phyloP scores from a whole-genome alignment of 352 stramenopile genomes.

The Phytophthora ohioensis region DNA sequence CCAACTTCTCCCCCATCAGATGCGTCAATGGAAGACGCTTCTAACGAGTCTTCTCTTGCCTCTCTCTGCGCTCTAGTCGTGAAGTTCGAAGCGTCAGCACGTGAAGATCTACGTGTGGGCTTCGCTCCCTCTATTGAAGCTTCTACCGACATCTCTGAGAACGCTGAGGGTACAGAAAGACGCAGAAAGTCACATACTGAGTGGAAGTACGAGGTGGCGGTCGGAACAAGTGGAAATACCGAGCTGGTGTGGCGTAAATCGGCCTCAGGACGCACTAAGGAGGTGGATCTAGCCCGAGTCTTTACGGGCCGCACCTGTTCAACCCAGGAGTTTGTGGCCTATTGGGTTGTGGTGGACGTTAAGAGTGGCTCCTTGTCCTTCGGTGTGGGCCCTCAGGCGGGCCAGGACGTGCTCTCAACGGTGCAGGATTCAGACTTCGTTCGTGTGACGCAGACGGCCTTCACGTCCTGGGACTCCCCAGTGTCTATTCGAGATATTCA shows the following conservation, averaged over 20 bases:
- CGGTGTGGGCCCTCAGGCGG: conserved; percentile 61
- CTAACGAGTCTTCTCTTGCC: conserved; percentile 8
- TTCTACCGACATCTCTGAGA: conserved; percentile 16
- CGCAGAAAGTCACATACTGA: conserved; percentile 29
- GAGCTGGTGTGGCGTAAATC: conserved; percentile 77
- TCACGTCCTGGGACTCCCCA: conserved; percentile 76
- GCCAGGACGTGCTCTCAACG: conserved; percentile 65
- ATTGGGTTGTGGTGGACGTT: conserved; percentile 73
- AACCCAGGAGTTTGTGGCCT: conserved; percentile 62
- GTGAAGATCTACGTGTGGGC: conserved; percentile 74
- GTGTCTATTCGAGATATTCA: conserved; percentile 61
- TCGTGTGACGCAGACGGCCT: conserved; percentile 52
- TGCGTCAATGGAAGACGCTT: conserved; percentile 12
- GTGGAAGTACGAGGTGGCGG: conserved; percentile 72
- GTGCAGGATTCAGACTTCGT: conserved; percentile 51
- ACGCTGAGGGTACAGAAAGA: conserved; percentile 6
- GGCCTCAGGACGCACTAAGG: conserved; percentile 39
- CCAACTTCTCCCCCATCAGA: background rate
- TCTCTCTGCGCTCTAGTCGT: conserved; percentile 56
- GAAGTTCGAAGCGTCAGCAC: conserved; percentile 72
- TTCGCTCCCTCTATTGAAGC: conserved; percentile 50
- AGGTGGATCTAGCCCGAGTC: conserved; percentile 64
- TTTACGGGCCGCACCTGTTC: conserved; percentile 82
- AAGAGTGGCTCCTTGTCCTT: conserved; percentile 44
- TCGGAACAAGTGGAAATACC: conserved; percentile 80